phyloP scores from a whole-genome alignment of 371 early-diverging fungal genomes.

The Edhazardia aedis region DNA sequence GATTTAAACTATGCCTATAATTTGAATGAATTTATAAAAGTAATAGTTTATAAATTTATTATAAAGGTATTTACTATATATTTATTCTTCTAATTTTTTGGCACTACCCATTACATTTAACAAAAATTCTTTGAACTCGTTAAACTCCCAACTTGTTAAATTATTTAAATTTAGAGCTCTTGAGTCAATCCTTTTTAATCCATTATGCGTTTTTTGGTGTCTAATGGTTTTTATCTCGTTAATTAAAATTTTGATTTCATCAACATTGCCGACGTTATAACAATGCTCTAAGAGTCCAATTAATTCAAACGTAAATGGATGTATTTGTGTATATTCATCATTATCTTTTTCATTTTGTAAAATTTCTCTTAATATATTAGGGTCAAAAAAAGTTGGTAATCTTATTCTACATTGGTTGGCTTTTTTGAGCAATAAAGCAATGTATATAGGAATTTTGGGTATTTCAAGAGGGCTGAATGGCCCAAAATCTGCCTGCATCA shows the following conservation, averaged over 20 bases:
- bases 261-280: slow-evolving; percentile 5
- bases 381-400: slow-evolving; percentile 11
- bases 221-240: slow-evolving; percentile 22
- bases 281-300: not conserved
- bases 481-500: slow-evolving; percentile 1
- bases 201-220: slow-evolving; percentile 19
- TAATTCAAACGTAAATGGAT: slow-evolving; percentile 19
- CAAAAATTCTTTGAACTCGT: slow-evolving; percentile 19
- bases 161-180: slow-evolving; percentile 24
- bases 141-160: slow-evolving; percentile 27
- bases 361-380: slow-evolving; percentile 4
- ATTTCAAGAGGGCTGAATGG: slow-evolving; percentile 7
- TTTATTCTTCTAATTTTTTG: too few relatives aligned
- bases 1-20: too few relatives aligned
- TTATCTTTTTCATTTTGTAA: slow-evolving; percentile 12
- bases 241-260: slow-evolving; percentile 8
- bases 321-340: slow-evolving; percentile 17
- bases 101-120: too few relatives aligned
- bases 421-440: slow-evolving; percentile 24
- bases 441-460: slow-evolving; percentile 18
- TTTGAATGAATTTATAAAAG: too few relatives aligned
- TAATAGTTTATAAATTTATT: too few relatives aligned
- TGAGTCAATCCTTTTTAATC: slow-evolving; percentile 25
- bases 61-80: too few relatives aligned
- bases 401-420: slow-evolving; percentile 11